phyloP scores from a whole-genome alignment of 2,329 filamentous ascomycete genomes.

The Emmonsiellopsis sp. region DNA sequence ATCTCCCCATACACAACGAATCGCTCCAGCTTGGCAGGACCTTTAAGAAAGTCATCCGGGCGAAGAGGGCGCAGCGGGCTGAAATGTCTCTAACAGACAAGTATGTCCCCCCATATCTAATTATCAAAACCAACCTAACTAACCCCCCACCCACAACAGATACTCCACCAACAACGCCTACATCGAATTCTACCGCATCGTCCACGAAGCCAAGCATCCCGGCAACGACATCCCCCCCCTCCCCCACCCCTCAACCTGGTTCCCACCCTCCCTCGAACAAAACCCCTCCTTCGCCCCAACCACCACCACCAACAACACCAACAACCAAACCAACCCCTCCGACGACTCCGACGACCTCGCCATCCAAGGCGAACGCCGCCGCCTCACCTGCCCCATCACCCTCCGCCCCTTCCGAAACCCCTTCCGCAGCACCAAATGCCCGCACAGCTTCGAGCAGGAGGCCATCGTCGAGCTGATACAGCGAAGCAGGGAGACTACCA shows the following conservation, averaged over 20 bases:
- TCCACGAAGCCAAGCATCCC: conserved; percentile 51
- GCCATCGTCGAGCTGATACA: conserved; percentile 38
- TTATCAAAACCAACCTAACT: not conserved
- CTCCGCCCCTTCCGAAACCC: conserved; percentile 36
- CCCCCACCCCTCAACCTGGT: conserved; percentile 53
- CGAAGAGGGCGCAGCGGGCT: conserved; percentile 27
- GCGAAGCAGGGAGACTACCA: conserved; percentile 17
- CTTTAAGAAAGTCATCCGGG: conserved; percentile 25
- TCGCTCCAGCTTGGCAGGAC: conserved; percentile 25
- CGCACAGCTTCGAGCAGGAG: conserved; percentile 39
- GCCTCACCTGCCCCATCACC: conserved; percentile 40
- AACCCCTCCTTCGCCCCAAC: conserved; percentile 13
- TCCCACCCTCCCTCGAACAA: conserved; percentile 30
- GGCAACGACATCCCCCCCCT: conserved; percentile 43
- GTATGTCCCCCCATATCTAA: conserved; percentile 18
- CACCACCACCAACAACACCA: conserved; percentile 23
- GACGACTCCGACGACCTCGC: conserved; percentile 35
- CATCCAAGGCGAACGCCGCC: conserved; percentile 36
- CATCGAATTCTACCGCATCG: conserved; percentile 49
- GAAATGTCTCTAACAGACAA: conserved; percentile 30
- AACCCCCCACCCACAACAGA: conserved; percentile 14
- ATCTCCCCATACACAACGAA: conserved; percentile 2
- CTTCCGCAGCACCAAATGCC: conserved; percentile 39
- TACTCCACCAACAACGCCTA: conserved; percentile 55
- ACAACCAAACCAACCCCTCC: conserved; percentile 7